Conservation (phyloP, 148 eudicot species). For the Camellia japonica region DNA sequence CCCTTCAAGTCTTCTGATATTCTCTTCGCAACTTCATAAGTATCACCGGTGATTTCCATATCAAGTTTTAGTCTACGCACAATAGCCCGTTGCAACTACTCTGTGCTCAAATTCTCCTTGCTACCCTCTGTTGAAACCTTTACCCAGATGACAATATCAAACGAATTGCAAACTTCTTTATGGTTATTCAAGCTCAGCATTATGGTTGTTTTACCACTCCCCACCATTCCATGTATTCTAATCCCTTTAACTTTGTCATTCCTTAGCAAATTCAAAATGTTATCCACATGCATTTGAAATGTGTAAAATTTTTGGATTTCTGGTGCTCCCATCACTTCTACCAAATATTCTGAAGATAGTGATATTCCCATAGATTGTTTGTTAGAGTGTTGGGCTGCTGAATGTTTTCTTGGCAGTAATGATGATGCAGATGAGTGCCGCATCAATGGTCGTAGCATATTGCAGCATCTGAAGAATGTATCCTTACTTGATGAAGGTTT, state of each 20-base stretch:
- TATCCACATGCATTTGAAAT: not conserved
- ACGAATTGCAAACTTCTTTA: slow-evolving; percentile 6
- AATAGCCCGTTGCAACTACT: slow-evolving; percentile 15
- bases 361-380: too few relatives aligned
- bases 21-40: not conserved
- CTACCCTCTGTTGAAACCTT: slow-evolving; percentile 11
- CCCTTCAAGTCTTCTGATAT: slow-evolving; percentile 5
- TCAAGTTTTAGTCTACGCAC: slow-evolving; percentile 8
- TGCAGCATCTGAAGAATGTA: too few relatives aligned
- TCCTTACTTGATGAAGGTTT: too few relatives aligned
- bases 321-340: not conserved
- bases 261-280: not conserved
- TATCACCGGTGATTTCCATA: not conserved
- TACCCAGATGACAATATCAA: slow-evolving; percentile 19
- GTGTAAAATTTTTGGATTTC: not conserved
- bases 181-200: slow-evolving; percentile 17
- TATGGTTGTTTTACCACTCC: slow-evolving; percentile 22
- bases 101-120: slow-evolving; percentile 10
- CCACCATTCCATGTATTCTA: slow-evolving; percentile 12
- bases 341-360: not conserved
- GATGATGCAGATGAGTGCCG: too few relatives aligned
- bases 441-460: too few relatives aligned
- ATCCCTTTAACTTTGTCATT: slow-evolving; percentile 16
- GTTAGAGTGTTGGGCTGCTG: too few relatives aligned
- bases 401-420: too few relatives aligned